Percentiles rank a stretch among this genome's conserved stretches.
These are phyloP conservation scores for Helicocarpus griseus DNA, from an alignment of 2,329 filamentous ascomycete genomes.

Conservation along the genomic window DNA sequence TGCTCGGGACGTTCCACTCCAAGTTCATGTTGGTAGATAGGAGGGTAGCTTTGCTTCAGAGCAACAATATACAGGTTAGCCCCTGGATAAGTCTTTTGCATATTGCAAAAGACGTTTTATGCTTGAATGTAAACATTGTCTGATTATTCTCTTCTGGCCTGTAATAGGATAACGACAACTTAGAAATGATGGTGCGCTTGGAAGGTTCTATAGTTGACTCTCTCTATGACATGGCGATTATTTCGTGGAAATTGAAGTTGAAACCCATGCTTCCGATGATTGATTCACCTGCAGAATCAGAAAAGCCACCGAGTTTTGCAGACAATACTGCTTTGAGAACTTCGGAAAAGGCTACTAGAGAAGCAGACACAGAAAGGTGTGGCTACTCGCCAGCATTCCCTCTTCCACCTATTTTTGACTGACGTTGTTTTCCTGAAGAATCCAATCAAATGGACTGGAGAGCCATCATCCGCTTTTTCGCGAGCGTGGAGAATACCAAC, in stretches of 20 bases:
- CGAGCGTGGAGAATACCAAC: slow-evolving; percentile 42
- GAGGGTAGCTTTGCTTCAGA: slow-evolving; percentile 59
- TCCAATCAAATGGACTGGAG: neutral
- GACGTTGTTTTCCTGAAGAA: neutral
- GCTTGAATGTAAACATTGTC: neutral
- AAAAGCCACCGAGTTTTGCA: slow-evolving; percentile 16
- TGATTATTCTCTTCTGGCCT: neutral
- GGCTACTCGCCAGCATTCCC: neutral
- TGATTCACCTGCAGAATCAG: slow-evolving; percentile 38
- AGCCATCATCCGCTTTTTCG: neutral
- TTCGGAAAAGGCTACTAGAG: slow-evolving; percentile 25
- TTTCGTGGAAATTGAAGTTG: slow-evolving; percentile 60
- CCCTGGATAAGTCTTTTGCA: too few species aligned
- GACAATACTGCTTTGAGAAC: neutral
- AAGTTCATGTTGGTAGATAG: slow-evolving; percentile 73
- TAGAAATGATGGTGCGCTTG: slow-evolving; percentile 70
- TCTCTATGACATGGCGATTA: slow-evolving; percentile 62
- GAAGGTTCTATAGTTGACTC: slow-evolving; percentile 69
- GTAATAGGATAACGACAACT: slow-evolving; percentile 58
- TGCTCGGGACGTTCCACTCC: slow-evolving; percentile 65
- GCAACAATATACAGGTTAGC: slow-evolving; percentile 58
- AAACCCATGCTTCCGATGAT: slow-evolving; percentile 51
- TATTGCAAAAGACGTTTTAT: too few species aligned
- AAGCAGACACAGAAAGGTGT: slow-evolving; percentile 9
- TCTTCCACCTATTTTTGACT: neutral